phyloP scores from a whole-genome alignment of 257 asterid genomes.

The Rubia yunnanensis region DNA sequence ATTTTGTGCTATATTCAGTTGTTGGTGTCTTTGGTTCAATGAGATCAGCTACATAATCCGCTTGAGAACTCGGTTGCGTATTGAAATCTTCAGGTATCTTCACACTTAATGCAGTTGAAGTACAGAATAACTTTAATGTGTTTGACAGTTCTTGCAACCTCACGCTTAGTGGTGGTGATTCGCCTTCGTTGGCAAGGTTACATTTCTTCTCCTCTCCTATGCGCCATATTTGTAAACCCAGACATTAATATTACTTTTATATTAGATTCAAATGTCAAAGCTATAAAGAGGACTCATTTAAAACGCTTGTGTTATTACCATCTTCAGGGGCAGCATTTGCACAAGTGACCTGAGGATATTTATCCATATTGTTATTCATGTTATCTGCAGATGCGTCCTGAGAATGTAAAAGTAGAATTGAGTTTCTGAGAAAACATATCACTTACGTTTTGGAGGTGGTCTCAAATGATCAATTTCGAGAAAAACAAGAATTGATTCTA shows the following conservation, averaged over 20 bases:
- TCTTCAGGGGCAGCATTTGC: neutral
- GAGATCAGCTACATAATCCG: conserved; percentile 17
- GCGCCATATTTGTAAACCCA: neutral
- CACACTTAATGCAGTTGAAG: conserved; percentile 44
- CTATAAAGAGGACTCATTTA: neutral
- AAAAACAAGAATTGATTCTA: neutral
- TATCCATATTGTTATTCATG: neutral
- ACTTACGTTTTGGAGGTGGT: neutral
- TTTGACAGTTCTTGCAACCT: conserved; percentile 48
- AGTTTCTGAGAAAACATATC: neutral
- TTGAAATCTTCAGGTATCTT: conserved; percentile 27
- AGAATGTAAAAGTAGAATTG: conserved; percentile 10
- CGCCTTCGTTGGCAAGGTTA: conserved; percentile 13
- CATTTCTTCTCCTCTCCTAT: neutral
- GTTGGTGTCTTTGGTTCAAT: conserved; percentile 68
- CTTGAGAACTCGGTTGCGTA: conserved; percentile 20
- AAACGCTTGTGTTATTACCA: neutral
- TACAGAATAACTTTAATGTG: conserved; percentile 35
- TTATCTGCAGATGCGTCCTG: conserved; percentile 32
- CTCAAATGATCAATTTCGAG: neutral
- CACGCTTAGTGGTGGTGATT: conserved; percentile 61
- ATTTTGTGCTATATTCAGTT: conserved; percentile 15
- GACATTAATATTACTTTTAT: neutral
- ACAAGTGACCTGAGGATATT: neutral
- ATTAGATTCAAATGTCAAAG: neutral